Evolutionary conservation across 805 yeast species (phyloP).

Genomic region (Metschnikowia corniflorae): DNA sequence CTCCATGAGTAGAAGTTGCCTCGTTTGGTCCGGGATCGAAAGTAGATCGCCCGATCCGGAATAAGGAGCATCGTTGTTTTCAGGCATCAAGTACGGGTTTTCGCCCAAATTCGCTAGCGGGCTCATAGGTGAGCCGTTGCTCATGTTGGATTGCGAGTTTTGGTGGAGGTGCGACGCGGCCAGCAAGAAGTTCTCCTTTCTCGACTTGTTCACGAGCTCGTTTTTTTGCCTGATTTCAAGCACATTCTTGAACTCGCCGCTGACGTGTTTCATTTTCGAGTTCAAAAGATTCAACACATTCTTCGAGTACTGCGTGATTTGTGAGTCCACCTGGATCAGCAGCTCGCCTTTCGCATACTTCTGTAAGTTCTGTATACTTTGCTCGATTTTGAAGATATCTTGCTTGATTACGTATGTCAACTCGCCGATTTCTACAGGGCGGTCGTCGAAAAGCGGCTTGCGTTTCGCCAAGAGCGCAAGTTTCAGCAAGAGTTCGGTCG

Average conservation of each 20-base stretch:
- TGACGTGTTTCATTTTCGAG: constrained; percentile 85
- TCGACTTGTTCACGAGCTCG: constrained; percentile 72
- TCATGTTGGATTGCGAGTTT: constrained; percentile 22
- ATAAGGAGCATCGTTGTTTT: constrained; percentile 24
- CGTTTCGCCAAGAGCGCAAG: constrained; percentile 83
- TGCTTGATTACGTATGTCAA: constrained; percentile 84
- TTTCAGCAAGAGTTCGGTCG: constrained; percentile 75
- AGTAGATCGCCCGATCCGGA: constrained; percentile 46
- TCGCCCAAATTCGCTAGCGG: constrained; percentile 28
- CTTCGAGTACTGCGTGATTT: constrained; percentile 68
- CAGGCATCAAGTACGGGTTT: constrained; percentile 35
- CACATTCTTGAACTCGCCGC: constrained; percentile 89
- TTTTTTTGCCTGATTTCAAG: constrained; percentile 80
- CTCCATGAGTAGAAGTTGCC: constrained; percentile 75
- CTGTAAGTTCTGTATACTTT: constrained; percentile 61
- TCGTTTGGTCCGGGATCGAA: constrained; percentile 77
- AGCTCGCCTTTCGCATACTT: constrained; percentile 45
- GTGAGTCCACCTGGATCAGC: constrained; percentile 48
- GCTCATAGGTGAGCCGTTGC: constrained; percentile 5
- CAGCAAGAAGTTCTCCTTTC: constrained; percentile 82
- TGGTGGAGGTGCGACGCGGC: constrained; percentile 33
- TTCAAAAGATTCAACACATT: constrained; percentile 85
- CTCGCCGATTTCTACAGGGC: constrained; percentile 90
- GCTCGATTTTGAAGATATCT: constrained; percentile 78
- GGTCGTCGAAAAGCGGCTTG: constrained; percentile 89